Evolutionary conservation across 1,284 basidiomycete species (phyloP).

Genomic region (Trametes versicolor): DNA sequence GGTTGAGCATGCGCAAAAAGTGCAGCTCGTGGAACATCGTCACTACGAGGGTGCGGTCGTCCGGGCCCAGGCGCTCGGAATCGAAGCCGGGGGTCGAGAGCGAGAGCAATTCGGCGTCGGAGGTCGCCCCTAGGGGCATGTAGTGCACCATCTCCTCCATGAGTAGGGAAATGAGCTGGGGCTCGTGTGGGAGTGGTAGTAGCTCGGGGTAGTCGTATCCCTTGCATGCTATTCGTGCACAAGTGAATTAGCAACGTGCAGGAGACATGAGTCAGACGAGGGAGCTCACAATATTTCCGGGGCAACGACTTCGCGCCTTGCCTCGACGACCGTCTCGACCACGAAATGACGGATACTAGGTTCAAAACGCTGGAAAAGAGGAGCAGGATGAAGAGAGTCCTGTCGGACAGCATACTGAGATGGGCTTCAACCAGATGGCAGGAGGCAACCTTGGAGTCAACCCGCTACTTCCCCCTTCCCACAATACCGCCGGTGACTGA

Average conservation of each 20-base stretch:
- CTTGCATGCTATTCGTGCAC: constrained; percentile 4
- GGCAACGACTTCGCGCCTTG: neutral
- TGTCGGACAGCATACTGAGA: neutral
- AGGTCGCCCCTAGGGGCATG: constrained; percentile 8
- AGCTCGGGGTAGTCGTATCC: constrained; percentile 24
- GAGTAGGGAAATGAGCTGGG: constrained; percentile 2
- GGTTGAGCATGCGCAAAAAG: constrained; percentile 43
- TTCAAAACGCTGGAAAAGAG: neutral
- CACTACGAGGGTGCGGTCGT: constrained; percentile 38
- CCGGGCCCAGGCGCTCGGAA: constrained; percentile 37
- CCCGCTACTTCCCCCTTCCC: no score
- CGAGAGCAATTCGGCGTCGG: constrained; percentile 14
- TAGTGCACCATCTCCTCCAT: constrained; percentile 25
- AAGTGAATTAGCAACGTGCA: neutral
- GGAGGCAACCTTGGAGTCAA: no score
- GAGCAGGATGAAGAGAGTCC: neutral
- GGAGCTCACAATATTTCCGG: neutral
- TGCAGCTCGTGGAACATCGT: constrained; percentile 49
- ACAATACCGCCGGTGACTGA: no score
- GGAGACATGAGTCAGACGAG: neutral
- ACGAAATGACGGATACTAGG: neutral
- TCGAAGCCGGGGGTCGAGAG: constrained; percentile 9
- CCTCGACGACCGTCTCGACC: neutral
- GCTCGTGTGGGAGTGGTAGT: constrained; percentile 3
- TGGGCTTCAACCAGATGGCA: no score